These are phyloP conservation scores for Pugionium dolabratum DNA, from an alignment of 345 rosid species.

Conservation along the genomic window DNA sequence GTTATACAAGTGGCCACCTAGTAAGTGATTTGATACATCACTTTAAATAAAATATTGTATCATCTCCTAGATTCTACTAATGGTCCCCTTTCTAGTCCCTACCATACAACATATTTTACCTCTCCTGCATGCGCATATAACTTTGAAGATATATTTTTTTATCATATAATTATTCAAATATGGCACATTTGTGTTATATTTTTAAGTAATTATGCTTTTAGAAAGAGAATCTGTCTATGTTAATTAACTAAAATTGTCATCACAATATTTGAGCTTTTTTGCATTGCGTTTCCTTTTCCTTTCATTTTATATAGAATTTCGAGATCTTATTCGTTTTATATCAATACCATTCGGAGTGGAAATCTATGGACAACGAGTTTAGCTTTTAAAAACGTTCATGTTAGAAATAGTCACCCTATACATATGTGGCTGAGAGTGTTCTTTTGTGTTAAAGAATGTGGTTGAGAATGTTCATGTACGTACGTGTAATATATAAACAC, in stretches of 20 bases:
- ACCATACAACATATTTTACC: not conserved
- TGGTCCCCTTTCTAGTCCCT: constrained; percentile 21
- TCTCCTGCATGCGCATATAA: not conserved
- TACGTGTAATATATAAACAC: constrained; percentile 24
- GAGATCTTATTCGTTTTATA: not conserved
- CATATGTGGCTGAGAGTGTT: not conserved
- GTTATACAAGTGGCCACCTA: constrained; percentile 21
- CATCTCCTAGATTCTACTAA: not conserved
- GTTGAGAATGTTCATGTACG: constrained; percentile 10
- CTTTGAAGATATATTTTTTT: no score
- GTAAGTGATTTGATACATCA: constrained; percentile 27
- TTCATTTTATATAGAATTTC: not conserved
- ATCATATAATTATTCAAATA: no score
- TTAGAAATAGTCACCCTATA: not conserved
- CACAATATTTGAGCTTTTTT: no score
- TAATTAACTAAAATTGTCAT: no score
- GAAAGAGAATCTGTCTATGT: no score
- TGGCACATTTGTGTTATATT: no score
- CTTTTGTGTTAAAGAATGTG: not conserved
- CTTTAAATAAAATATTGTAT: not conserved
- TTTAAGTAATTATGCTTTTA: no score
- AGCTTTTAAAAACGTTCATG: not conserved
- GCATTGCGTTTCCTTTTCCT: no score
- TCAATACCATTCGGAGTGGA: not conserved
- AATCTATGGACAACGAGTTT: not conserved